These are phyloP conservation scores for Bisporella sp. DNA, from an alignment of 2,329 filamentous ascomycete species.

Conservation along the genomic window DNA sequence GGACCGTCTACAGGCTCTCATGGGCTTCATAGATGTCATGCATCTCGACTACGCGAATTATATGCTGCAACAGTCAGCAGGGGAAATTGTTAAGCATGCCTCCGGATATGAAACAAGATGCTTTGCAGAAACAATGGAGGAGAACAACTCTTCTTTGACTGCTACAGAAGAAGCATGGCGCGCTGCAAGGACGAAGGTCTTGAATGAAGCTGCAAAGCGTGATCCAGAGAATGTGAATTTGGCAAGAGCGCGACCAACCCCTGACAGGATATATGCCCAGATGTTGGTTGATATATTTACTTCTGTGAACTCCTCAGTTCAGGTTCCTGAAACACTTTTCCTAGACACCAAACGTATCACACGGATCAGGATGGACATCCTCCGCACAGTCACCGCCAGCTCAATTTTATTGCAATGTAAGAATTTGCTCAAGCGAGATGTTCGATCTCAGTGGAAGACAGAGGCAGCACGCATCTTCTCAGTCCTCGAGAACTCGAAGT, in stretches of 20 bases:
- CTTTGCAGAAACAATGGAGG: conserved; percentile 60
- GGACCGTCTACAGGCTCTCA: conserved; percentile 67
- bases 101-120: conserved; percentile 66
- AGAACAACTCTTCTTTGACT: conserved; percentile 45
- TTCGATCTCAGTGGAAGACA: conserved; percentile 68
- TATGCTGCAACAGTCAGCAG: conserved; percentile 64
- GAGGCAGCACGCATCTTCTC: conserved; percentile 66
- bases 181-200: conserved; percentile 54
- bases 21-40: conserved; percentile 70
- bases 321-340: conserved; percentile 66
- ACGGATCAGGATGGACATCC: conserved; percentile 47
- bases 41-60: conserved; percentile 80
- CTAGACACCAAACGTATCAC: conserved; percentile 60
- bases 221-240: conserved; percentile 63
- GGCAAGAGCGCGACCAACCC: conserved; percentile 53
- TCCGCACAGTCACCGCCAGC: conserved; percentile 65
- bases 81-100: conserved; percentile 64
- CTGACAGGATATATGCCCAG: conserved; percentile 67
- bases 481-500: conserved; percentile 53
- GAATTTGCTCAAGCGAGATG: conserved; percentile 75
- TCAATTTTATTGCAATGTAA: conserved; percentile 75
- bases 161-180: conserved; percentile 61
- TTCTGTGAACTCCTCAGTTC: conserved; percentile 48
- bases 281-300: conserved; percentile 71
- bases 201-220: conserved; percentile 58